Conservation (phyloP, 208 protist genomes). For the Herpetomonas samuelpessoai region DNA sequence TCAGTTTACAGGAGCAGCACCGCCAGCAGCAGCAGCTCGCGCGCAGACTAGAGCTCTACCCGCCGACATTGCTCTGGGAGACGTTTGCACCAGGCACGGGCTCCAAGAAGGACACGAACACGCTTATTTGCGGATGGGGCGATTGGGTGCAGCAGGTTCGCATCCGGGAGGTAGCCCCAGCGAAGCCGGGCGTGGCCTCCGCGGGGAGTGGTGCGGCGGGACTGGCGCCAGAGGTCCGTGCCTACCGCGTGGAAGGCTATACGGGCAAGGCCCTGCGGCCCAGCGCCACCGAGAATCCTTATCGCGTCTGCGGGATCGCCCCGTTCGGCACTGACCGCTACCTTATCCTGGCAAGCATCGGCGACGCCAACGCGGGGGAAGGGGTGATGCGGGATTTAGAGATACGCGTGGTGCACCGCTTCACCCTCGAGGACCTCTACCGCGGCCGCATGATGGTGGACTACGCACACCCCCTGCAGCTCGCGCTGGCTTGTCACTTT, state of each 20-base stretch:
- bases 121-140: slow-evolving; percentile 60
- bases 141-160: slow-evolving; percentile 58
- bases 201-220: not conserved
- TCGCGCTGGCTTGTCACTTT: slow-evolving; percentile 31
- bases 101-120: not conserved
- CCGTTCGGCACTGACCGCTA: slow-evolving; percentile 53
- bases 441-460: slow-evolving; percentile 43
- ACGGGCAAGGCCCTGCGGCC: slow-evolving; percentile 19
- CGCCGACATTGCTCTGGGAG: slow-evolving; percentile 59
- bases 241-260: slow-evolving; percentile 8
- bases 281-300: slow-evolving; percentile 27
- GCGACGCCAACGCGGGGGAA: slow-evolving; percentile 22
- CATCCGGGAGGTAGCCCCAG: slow-evolving; percentile 7
- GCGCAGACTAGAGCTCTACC: slow-evolving; percentile 40
- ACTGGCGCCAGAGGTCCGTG: not conserved
- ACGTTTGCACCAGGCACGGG: not conserved
- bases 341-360: slow-evolving; percentile 39
- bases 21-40: slow-evolving; percentile 1
- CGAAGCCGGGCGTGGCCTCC: not conserved
- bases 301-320: slow-evolving; percentile 60
- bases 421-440: slow-evolving; percentile 41
- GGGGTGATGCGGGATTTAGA: slow-evolving; percentile 51
- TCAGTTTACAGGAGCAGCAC: not conserved
- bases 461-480: slow-evolving; percentile 64
- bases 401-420: slow-evolving; percentile 66